These are phyloP conservation scores for Martiniozyma asiatica DNA, from an alignment of 1,139 yeast species.

Conservation along the genomic window DNA sequence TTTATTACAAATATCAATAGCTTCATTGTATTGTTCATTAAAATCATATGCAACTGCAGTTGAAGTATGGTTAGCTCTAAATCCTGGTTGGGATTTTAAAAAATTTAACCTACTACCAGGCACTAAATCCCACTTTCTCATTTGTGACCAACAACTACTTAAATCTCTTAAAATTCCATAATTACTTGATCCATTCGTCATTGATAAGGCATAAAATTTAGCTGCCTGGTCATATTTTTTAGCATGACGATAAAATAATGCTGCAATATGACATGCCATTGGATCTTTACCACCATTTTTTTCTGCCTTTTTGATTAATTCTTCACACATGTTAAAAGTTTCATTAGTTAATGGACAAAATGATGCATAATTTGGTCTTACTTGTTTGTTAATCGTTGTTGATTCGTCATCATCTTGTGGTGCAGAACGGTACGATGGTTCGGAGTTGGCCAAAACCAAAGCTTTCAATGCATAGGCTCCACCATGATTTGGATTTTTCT, in stretches of 20 bases:
- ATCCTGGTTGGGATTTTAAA: constrained; percentile 70
- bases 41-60: constrained; percentile 80
- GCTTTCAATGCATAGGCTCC: constrained; percentile 85
- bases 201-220: constrained; percentile 67
- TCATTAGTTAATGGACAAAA: constrained; percentile 32
- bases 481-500: constrained; percentile 65
- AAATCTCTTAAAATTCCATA: constrained; percentile 73
- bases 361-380: constrained; percentile 4
- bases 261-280: constrained; percentile 75
- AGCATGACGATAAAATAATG: constrained; percentile 64
- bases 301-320: constrained; percentile 49
- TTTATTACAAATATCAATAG: constrained; percentile 59
- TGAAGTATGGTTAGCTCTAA: constrained; percentile 86
- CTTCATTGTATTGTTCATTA: constrained; percentile 51
- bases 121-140: constrained; percentile 58
- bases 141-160: constrained; percentile 67
- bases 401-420: constrained; percentile 8
- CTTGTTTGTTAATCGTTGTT: constrained; percentile 9
- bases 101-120: constrained; percentile 53
- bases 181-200: constrained; percentile 71
- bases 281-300: constrained; percentile 44
- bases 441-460: constrained; percentile 27
- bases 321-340: constrained; percentile 44
- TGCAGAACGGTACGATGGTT: constrained; percentile 5
- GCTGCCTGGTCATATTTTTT: constrained; percentile 69